These are phyloP conservation scores for Iberis amara DNA, from an alignment of 441 rosid genomes.

Conservation along the genomic window DNA sequence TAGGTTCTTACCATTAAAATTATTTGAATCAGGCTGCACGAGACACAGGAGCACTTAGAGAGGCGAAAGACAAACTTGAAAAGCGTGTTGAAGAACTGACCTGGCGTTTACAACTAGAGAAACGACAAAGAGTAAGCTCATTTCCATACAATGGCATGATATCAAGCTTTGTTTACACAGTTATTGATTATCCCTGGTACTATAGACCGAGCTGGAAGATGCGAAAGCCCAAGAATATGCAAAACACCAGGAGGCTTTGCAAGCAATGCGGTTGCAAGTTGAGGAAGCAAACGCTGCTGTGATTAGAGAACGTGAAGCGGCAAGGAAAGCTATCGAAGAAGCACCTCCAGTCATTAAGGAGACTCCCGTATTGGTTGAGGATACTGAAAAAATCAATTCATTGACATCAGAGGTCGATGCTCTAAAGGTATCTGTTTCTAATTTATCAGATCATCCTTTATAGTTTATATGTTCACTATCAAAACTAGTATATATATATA, in stretches of 20 bases:
- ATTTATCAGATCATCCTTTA: not conserved
- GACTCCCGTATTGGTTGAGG: constrained; percentile 66
- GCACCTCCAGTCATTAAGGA: constrained; percentile 74
- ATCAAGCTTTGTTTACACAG: constrained; percentile 7
- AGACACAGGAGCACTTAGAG: constrained; percentile 79
- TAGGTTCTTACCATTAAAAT: constrained; percentile 26
- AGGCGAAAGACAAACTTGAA: constrained; percentile 74
- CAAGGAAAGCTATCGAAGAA: constrained; percentile 72
- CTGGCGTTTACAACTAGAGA: constrained; percentile 78
- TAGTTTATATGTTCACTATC: not conserved
- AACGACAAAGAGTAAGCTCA: constrained; percentile 60
- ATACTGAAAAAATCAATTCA: constrained; percentile 63
- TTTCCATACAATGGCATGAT: constrained; percentile 19
- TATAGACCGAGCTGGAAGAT: constrained; percentile 68
- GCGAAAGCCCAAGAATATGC: constrained; percentile 66
- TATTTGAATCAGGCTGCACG: constrained; percentile 53
- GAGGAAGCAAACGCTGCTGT: constrained; percentile 60
- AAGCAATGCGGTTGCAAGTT: constrained; percentile 51
- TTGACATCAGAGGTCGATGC: constrained; percentile 56
- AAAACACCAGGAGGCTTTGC: constrained; percentile 61
- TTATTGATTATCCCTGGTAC: constrained; percentile 19
- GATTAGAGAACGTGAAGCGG: constrained; percentile 66
- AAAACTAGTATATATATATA: not conserved
- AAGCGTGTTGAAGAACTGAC: constrained; percentile 79
- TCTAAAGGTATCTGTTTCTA: constrained; percentile 43